Conservation (phyloP, 176 grass and related monocot genomes). For the Oryza australiensis region DNA sequence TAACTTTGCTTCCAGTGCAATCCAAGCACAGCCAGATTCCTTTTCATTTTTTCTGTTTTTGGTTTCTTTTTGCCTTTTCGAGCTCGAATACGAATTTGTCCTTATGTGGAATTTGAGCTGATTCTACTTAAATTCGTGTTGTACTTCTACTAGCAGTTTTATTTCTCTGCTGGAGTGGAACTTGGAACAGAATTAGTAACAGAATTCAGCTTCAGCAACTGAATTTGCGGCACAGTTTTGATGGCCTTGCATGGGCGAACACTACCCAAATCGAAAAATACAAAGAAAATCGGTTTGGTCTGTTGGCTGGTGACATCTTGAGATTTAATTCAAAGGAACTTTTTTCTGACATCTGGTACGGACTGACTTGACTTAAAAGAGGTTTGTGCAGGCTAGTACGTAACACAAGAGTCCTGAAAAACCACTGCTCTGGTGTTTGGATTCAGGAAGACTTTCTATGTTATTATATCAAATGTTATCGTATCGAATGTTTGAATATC, state of each 20-base stretch:
- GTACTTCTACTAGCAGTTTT: background rate
- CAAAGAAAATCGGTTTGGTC: background rate
- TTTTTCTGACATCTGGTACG: background rate
- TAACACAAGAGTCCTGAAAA: background rate
- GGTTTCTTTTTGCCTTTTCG: background rate
- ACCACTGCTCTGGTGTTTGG: too few species aligned
- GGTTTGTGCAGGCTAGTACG: background rate
- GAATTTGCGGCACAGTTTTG: constrained; percentile 26
- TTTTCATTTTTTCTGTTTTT: background rate
- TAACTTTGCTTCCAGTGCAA: constrained; percentile 33
- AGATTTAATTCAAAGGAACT: background rate
- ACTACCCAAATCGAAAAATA: background rate
- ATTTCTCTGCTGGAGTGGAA: background rate
- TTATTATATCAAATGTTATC: too few species aligned
- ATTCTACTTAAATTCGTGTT: background rate
- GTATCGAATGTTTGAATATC: too few species aligned
- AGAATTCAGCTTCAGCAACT: background rate
- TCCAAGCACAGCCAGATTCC: constrained; percentile 10
- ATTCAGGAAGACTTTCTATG: too few species aligned
- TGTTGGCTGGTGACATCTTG: background rate
- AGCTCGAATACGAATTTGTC: background rate
- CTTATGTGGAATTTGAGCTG: background rate
- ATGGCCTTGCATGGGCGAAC: background rate
- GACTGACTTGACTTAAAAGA: background rate
- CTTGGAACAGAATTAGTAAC: background rate